These are phyloP conservation scores for Dictyostelium brefeldianum DNA, from an alignment of 78 protist genomes.

Conservation along the genomic window DNA sequence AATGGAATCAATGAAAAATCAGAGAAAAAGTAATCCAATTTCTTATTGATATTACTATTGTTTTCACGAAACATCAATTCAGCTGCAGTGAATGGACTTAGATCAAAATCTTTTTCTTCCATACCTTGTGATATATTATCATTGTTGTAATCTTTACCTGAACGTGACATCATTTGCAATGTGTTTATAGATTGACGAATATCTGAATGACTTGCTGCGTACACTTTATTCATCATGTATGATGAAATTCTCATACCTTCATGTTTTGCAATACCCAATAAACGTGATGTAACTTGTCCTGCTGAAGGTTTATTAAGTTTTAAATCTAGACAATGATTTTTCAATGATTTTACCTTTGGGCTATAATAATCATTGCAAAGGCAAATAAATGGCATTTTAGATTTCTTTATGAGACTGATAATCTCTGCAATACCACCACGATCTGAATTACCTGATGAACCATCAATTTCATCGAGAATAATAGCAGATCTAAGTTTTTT, in stretches of 20 bases:
- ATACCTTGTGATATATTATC: background rate
- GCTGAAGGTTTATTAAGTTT: constrained; percentile 78
- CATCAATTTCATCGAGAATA: constrained; percentile 99
- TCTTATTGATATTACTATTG: background rate
- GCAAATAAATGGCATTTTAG: constrained; percentile 96
- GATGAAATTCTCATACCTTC: constrained; percentile 6
- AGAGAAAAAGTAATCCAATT: constrained; percentile 41
- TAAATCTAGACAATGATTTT: constrained; percentile 89
- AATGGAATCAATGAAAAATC: constrained; percentile 84
- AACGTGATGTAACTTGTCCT: background rate
- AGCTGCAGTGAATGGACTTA: constrained; percentile 42
- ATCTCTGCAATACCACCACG: constrained; percentile 97
- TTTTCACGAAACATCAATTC: background rate
- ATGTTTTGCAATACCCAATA: constrained; percentile 62
- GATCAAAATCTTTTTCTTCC: constrained; percentile 60
- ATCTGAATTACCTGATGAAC: constrained; percentile 94
- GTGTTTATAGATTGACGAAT: constrained; percentile 40
- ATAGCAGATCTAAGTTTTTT: constrained; percentile 28
- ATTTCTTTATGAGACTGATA: constrained; percentile 69
- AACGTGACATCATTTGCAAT: constrained; percentile 43
- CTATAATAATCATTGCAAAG: constrained; percentile 95
- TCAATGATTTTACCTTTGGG: constrained; percentile 87
- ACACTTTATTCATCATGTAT: constrained; percentile 27
- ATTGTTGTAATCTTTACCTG: constrained; percentile 11
- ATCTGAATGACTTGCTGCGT: constrained; percentile 37